Percentiles rank a stretch among this genome's conserved stretches.
These are phyloP conservation scores for Coemansia javaensis DNA, from an alignment of 192 early-diverging fungal genomes.

Conservation along the genomic window DNA sequence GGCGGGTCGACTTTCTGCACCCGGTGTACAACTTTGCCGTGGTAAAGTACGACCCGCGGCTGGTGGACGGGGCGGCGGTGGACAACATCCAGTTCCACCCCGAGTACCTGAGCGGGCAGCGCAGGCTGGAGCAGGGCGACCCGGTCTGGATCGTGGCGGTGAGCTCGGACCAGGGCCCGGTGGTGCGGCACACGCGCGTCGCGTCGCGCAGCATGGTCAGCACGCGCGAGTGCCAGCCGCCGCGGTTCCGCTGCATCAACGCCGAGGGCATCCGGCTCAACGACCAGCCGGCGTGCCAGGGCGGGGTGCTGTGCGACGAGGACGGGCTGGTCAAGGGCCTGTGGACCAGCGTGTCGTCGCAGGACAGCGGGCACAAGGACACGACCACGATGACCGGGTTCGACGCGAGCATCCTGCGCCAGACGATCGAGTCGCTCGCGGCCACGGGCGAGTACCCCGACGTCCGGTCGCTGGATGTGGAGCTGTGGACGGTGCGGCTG, in stretches of 20 bases:
- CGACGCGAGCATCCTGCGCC: constrained; percentile 28
- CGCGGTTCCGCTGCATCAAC: constrained; percentile 72
- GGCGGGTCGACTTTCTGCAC: constrained; percentile 75
- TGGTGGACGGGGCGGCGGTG: constrained; percentile 72
- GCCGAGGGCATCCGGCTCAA: constrained; percentile 70
- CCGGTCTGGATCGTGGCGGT: constrained; percentile 63
- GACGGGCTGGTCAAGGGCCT: constrained; percentile 58
- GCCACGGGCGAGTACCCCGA: constrained; percentile 39
- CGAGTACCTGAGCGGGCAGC: constrained; percentile 22
- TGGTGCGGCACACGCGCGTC: constrained; percentile 45
- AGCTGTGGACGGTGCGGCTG: constrained; percentile 68
- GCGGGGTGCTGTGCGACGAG: constrained; percentile 60
- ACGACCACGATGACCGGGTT: constrained; percentile 57
- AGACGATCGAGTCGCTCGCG: constrained; percentile 50
- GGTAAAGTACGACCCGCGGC: constrained; percentile 67
- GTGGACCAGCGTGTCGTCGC: constrained; percentile 69
- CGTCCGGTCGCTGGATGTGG: constrained; percentile 58
- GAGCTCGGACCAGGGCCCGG: constrained; percentile 59
- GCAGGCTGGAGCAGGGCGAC: constrained; percentile 45
- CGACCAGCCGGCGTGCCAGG: constrained; percentile 61
- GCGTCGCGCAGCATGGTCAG: constrained; percentile 54
- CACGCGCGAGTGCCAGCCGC: constrained; percentile 65
- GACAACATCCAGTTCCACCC: constrained; percentile 50
- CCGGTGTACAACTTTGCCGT: constrained; percentile 87
- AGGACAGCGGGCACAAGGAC: constrained; percentile 62